Base-by-base conservation (phyloP, 2,329 filamentous ascomycete genomes). In the Alternaria novae-zelandiae region DNA sequence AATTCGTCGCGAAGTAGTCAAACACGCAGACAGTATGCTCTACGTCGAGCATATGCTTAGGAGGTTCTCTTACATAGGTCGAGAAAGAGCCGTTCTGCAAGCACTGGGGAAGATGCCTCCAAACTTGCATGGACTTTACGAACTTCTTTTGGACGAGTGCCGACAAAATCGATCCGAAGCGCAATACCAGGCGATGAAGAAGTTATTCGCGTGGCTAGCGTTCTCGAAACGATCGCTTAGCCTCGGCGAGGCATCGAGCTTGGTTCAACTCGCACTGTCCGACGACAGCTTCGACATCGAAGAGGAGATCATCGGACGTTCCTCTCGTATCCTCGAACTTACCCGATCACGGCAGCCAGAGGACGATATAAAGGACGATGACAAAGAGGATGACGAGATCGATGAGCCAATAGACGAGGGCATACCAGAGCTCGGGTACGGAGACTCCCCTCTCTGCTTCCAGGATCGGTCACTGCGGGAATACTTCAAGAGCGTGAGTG, bases 41-140 rank as follows among this genome's bases (percentile, higher is more conserved):
- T 82, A 81, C 30, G 74, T 76, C 0, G 74, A 81, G 23, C 78
- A 81, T n/a, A 69, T 81, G 25, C 68, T 82, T 0, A 45, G 63
- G 7, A 66, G 75, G 0, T 63, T 81, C 4, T 70, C 78, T 8
- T 61, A 69, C 8, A 65, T 81, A 1, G 75, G 76, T 1, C 74
- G 79, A 0, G 78, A 81, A 54, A 71, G 74, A 6, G 75, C 77
- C 0, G 73, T 79, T 0, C 65, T 80, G 2, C 69, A 76, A n/a
- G 61, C 70, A 2, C 55, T 82, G 0, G 64, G 72, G 0, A 69
- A 72, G 17, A 70, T 80, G 4, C 61, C 67, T 0, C 17, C 28
- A 8, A 65, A 36, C 20, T 32, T 73, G 6, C 54, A 65, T 11
- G 60, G 57, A 20, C 56, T 72, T 3, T 73, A 71, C 54, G 53